A percentile compares a stretch with the other conserved stretches of the same genome.
These are phyloP conservation scores for Lolium multiflorum DNA, from an alignment of 176 grass and related monocot genomes.

Conservation along the genomic window DNA sequence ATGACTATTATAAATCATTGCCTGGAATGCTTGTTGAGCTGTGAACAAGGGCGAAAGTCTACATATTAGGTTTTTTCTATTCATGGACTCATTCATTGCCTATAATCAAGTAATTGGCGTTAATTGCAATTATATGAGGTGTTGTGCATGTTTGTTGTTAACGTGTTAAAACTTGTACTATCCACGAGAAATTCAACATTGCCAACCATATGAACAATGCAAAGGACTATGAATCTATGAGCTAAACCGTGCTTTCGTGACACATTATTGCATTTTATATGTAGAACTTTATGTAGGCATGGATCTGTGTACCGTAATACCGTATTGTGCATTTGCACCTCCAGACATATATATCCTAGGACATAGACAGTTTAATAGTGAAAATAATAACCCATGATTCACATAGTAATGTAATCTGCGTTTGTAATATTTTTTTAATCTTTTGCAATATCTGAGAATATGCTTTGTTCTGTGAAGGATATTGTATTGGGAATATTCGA, in stretches of 20 bases:
- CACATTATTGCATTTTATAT: constrained; percentile 2
- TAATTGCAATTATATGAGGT: constrained; percentile 39
- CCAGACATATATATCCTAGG: neutral
- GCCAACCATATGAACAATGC: constrained; percentile 35
- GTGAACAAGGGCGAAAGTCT: constrained; percentile 41
- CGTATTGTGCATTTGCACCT: neutral
- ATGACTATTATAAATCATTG: neutral
- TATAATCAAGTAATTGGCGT: constrained; percentile 26
- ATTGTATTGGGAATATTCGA: too few species aligned
- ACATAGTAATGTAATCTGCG: neutral
- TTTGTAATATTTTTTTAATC: too few species aligned
- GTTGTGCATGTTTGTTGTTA: constrained; percentile 53
- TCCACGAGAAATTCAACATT: constrained; percentile 47
- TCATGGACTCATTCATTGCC: constrained; percentile 38
- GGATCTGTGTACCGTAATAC: neutral
- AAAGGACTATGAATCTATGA: constrained; percentile 5
- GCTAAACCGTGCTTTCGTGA: neutral
- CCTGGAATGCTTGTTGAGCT: neutral
- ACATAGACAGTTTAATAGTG: neutral
- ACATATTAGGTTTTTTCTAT: constrained; percentile 34
- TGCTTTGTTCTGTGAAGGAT: too few species aligned
- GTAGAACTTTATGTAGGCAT: neutral
- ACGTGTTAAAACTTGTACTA: constrained; percentile 37
- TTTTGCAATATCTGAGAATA: too few species aligned
- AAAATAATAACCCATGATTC: neutral